These are phyloP conservation scores for Lactarius trivialis DNA, from an alignment of 768 basidiomycete genomes.

Conservation along the genomic window DNA sequence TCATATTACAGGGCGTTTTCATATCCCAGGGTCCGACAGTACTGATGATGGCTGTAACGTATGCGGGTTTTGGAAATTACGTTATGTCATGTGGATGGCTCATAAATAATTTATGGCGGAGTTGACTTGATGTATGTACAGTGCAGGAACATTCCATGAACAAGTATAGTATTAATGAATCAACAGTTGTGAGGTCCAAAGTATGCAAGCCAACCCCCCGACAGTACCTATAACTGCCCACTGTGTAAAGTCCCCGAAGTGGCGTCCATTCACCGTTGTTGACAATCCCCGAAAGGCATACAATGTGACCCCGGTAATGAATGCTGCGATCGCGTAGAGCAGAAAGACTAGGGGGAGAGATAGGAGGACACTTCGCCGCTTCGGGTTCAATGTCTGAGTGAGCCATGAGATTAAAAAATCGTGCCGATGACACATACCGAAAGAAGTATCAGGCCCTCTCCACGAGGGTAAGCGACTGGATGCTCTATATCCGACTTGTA, in stretches of 20 bases:
- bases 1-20: too few relatives aligned
- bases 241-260: conserved; percentile 53
- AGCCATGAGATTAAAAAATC: conserved; percentile 8
- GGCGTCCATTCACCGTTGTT: conserved; percentile 34
- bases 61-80: too few relatives aligned
- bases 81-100: too few relatives aligned
- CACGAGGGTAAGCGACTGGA: conserved; percentile 36
- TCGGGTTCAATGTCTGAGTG: conserved; percentile 12
- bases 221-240: conserved; percentile 59
- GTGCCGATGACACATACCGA: conserved; percentile 32
- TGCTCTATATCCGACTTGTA: conserved; percentile 61
- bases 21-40: too few relatives aligned
- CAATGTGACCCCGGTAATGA: conserved; percentile 56
- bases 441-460: conserved; percentile 53
- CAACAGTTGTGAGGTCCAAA: conserved; percentile 44
- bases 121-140: not conserved
- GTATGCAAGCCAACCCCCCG: conserved; percentile 56
- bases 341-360: conserved; percentile 72
- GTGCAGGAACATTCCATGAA: not conserved
- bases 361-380: conserved; percentile 58
- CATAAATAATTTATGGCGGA: not conserved
- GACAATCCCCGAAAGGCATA: conserved; percentile 56
- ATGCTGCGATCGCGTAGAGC: conserved; percentile 62
- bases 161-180: conserved; percentile 6
- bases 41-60: too few relatives aligned